These are phyloP conservation scores for Schizosaccharomyces versatilis DNA, from an alignment of 1,139 yeast species.

Conservation along the genomic window DNA sequence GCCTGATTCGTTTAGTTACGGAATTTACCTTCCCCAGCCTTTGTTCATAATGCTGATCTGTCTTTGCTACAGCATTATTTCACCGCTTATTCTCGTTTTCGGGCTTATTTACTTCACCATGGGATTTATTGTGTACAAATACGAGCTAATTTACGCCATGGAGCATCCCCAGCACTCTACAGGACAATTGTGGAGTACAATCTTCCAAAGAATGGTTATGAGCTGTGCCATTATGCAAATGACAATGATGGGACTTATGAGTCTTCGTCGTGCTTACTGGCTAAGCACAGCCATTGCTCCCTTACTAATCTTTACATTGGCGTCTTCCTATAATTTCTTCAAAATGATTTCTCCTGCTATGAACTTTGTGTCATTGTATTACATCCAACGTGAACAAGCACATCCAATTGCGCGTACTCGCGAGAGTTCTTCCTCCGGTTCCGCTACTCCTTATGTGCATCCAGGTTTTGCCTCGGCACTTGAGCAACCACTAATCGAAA, in stretches of 20 bases:
- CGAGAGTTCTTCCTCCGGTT: neutral
- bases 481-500: no score
- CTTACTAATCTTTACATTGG: neutral
- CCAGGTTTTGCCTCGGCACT: neutral
- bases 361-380: neutral
- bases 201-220: constrained; percentile 46
- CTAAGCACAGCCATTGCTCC: neutral
- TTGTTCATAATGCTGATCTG: constrained; percentile 53
- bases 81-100: constrained; percentile 45
- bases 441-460: neutral
- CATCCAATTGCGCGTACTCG: neutral
- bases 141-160: constrained; percentile 52
- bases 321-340: neutral
- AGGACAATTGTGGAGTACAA: constrained; percentile 71
- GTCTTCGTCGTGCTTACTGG: neutral
- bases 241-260: constrained; percentile 47
- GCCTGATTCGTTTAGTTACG: constrained; percentile 65
- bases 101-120: constrained; percentile 51
- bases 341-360: neutral
- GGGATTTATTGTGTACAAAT: constrained; percentile 62
- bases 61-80: constrained; percentile 47
- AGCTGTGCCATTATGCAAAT: constrained; percentile 60
- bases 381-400: neutral
- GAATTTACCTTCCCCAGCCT: constrained; percentile 63
- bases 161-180: constrained; percentile 80